Evolutionary conservation across 148 eudicot species (phyloP), one percentile per base, ranked within the genome.

Genomic region (Arctostaphylos glauca): DNA sequence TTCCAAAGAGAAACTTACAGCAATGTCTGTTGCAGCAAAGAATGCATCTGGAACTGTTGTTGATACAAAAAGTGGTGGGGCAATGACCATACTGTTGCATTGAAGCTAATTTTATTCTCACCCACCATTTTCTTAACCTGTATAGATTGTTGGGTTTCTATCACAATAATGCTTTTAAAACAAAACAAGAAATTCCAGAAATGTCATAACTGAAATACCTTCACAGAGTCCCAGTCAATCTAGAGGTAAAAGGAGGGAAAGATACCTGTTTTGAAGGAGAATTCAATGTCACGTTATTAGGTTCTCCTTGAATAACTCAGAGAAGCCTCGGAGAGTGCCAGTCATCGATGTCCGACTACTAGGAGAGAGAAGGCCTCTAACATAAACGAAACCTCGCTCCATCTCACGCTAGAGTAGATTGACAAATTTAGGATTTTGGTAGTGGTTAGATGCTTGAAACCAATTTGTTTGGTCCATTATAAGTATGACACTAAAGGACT

Each of bases 301-400:
- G 86, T 78, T 90, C 83, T 92, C 94, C 82, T 87, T 90, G 87
- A 86, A 88, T 84, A 92, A 90, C 88, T 86, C 88, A 9, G 91
- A 86, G 84, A 92, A 92, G 78, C 91, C 77, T 52, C 90, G 72
- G 72, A 92, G 88, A 59, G 92, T 90, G 74, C 94, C 93, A 53
- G 88, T 89, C 46, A 89, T 81, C 14, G 94, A 92, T 44, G 94
- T 90, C 90, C 94, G 8, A 92, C 85, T 43, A 92, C 94, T 77
- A 92, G 85, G 79, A 92, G 89, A 0, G 92, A 89, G 81, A 92
- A 92, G 31, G 92, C 86, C 83, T 90, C 90, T 15, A 91, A 91
- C 92, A 88, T 88, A 49, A 72, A 76, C 9, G 89, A 78, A 81
- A 87, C 83, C 16, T 91, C 91, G 5, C 77, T 62, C 91, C 90